phyloP scores from a whole-genome alignment of 208 protist genomes.

The Acanthamoeba culbertsoni region DNA sequence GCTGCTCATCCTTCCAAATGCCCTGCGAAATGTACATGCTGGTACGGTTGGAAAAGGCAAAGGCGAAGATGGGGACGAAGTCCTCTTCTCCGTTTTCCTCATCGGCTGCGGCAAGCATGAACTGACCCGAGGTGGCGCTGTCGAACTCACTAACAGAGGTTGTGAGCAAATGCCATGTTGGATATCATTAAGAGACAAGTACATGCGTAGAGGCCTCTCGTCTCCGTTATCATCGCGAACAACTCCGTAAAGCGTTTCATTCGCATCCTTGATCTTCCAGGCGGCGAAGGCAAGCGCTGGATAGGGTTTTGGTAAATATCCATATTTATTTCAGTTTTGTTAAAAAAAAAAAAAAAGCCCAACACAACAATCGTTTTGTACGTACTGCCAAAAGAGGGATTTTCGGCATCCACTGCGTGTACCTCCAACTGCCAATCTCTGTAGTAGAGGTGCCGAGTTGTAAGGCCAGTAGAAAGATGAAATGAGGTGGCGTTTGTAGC shows the following conservation, averaged over 20 bases:
- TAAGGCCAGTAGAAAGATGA: not conserved
- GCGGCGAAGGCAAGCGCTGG: not conserved
- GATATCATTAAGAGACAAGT: too few species aligned
- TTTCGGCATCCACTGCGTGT: not conserved
- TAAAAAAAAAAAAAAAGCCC: not conserved
- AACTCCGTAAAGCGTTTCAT: not conserved
- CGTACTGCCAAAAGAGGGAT: not conserved
- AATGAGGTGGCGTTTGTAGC: too few species aligned
- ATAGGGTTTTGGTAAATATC: not conserved
- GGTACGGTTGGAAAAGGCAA: not conserved
- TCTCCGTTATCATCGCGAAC: not conserved
- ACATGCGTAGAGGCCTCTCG: not conserved
- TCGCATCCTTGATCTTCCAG: not conserved
- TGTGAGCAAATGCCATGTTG: not conserved
- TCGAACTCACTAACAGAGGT: not conserved
- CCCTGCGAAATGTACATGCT: not conserved
- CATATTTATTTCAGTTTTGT: not conserved
- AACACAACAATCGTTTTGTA: not conserved
- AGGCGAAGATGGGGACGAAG: not conserved
- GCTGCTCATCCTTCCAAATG: not conserved
- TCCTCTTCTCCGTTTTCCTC: not conserved
- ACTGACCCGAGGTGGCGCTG: not conserved
- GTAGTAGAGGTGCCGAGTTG: not conserved
- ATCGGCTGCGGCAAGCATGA: not conserved
- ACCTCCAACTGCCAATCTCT: not conserved